Conservation (phyloP, 805 yeast genomes). For the Lipomyces japonicus region DNA sequence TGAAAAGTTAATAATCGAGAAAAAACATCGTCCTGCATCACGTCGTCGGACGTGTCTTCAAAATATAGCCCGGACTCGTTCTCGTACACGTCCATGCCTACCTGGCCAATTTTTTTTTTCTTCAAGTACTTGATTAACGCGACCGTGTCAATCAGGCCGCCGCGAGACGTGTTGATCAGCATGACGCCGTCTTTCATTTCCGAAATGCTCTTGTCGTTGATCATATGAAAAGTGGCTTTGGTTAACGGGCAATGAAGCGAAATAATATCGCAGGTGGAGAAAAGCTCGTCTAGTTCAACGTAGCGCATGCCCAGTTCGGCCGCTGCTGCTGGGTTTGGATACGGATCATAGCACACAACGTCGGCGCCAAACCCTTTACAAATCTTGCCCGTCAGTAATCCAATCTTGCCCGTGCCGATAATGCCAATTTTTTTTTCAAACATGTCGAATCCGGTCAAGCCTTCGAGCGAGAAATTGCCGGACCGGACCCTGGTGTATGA, state of each 20-base stretch:
- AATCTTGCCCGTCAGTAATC: conserved; percentile 43
- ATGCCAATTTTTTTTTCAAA: conserved; percentile 46
- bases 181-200: conserved; percentile 48
- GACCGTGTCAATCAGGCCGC: conserved; percentile 48
- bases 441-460: conserved; percentile 32
- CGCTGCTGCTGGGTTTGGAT: conserved; percentile 33
- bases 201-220: conserved; percentile 40
- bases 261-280: conserved; percentile 42
- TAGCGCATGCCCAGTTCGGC: conserved; percentile 39
- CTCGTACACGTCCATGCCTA: conserved; percentile 52
- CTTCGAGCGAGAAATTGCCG: conserved; percentile 33
- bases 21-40: conserved; percentile 33
- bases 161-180: conserved; percentile 49
- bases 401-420: conserved; percentile 50
- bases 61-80: conserved; percentile 37
- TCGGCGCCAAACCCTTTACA: conserved; percentile 46
- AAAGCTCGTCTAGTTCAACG: conserved; percentile 43
- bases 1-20: conserved; percentile 32
- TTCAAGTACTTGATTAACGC: conserved; percentile 41
- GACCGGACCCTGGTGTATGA: conserved; percentile 33
- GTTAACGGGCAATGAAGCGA: conserved; percentile 48
- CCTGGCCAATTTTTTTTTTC: conserved; percentile 45
- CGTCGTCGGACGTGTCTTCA: conserved; percentile 30
- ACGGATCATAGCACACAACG: conserved; percentile 44
- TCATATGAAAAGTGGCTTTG: conserved; percentile 44